Evolutionary conservation across 441 rosid genomes (phyloP).

Genomic region (Kokia cookei): DNA sequence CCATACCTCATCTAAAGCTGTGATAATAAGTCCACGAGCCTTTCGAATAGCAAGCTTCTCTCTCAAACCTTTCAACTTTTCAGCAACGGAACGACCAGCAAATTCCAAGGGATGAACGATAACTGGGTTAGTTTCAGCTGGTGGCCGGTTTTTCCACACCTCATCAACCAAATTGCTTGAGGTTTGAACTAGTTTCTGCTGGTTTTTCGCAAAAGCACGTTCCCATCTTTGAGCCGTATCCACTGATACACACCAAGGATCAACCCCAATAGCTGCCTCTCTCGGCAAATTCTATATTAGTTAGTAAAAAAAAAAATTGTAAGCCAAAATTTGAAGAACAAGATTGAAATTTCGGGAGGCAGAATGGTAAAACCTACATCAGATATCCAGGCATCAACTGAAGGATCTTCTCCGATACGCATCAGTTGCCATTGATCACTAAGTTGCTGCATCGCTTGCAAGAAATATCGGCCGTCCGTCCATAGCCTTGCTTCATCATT

Average conservation of each 20-base stretch:
- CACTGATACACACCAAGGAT: conserved; percentile 87
- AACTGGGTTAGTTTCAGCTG: conserved; percentile 51
- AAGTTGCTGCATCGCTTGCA: conserved; percentile 82
- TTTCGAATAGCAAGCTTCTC: conserved; percentile 47
- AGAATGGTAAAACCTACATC: conserved; percentile 43
- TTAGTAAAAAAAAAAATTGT: background rate
- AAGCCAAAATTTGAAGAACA: background rate
- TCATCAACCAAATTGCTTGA: conserved; percentile 74
- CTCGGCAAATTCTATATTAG: conserved; percentile 57
- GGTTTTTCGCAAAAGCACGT: conserved; percentile 49
- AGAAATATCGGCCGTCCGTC: conserved; percentile 94
- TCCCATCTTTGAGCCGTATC: conserved; percentile 86
- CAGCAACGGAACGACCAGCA: conserved; percentile 64
- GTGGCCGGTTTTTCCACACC: conserved; percentile 79
- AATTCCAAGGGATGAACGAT: conserved; percentile 67
- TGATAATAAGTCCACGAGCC: conserved; percentile 58
- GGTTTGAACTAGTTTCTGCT: conserved; percentile 72
- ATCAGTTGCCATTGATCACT: conserved; percentile 84
- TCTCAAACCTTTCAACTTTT: conserved; percentile 66
- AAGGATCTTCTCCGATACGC: conserved; percentile 93
- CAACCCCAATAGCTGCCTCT: conserved; percentile 71
- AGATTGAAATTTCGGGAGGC: background rate
- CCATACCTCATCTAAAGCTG: conserved; percentile 87
- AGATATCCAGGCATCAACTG: conserved; percentile 78
- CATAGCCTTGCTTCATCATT: conserved; percentile 68